Base-by-base conservation (phyloP, 2,329 filamentous ascomycete species). In the Penicillium sp. region DNA sequence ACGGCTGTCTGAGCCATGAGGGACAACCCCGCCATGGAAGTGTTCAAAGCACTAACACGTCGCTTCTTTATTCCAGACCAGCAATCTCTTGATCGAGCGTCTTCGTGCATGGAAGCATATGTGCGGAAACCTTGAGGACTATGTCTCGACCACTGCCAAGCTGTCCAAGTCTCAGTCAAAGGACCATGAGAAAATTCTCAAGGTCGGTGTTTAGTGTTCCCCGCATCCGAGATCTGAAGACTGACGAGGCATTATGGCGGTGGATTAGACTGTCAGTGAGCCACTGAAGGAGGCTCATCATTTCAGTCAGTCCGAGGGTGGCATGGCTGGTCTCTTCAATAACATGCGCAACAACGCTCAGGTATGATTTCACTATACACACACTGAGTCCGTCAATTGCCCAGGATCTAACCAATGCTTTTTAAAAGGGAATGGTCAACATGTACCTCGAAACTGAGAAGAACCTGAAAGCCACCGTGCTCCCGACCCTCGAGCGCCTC, bases 51-150 rank as follows among this genome's bases (percentile, higher is more conserved):
- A 47, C 56, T 57, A 29, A 64, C 47, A 25, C 27, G 4, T 18
- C 6, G 15, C 20, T 14, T 35, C 7, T 27, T 25, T 41, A 4
- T 43, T 0, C 1, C 54, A 90, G 87, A 89, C 89, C 22, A 86
- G 88, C n/a, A 87, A 84, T 40, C 82, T 97, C 48, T 87, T 99
- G 61, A 82, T 88, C 53, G 91, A 97, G 79, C 86, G 94, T 62
- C 82, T 99, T 58, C 89, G 90, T 68, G 94, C 94, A 45, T 99
- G 92, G 92, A 97, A 97, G 74, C 93, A 97, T 73, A 90, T 92
- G 58, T 90, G 92, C 59, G 90, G 82, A 54, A 93, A 96, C 70
- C 82, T 99, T 46, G 92, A 97, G 75, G 91, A 96, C 49, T 99
- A 97, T 73, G 82, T 97, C 67, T 80, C 79, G 27, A 87, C 89